Evolutionary conservation across 2,329 filamentous ascomycete species (phyloP), one percentile per base, ranked within the genome.

Genomic region (Exophiala dermatitidis): DNA sequence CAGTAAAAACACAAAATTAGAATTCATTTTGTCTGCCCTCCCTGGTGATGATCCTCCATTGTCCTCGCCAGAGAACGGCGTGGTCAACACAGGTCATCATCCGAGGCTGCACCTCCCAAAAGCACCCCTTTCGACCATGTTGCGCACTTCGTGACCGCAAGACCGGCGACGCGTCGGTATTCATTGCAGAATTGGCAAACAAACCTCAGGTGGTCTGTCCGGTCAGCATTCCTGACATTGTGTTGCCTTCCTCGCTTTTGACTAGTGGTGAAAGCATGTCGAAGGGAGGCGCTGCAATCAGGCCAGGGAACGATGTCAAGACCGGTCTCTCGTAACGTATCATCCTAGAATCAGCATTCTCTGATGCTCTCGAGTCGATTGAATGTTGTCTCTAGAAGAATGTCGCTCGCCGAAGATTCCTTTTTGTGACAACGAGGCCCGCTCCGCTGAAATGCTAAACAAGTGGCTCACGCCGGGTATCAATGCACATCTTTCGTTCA

Each of bases 381-480:
- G 51, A 60, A 57, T 46, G 36, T 45, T 52, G 37, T 37, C 40
- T 54, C 52, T 51, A 52, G 52, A 41, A 44, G 52, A 7, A 34
- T 6, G 32, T 53, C 37, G 19, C 50, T 49, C 47, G 48, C 50
- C 42, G 31, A 44, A 56, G 41, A 56, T 50, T 41, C 38, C 19
- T 50, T 43, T 37, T 41, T 43, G 36, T 50, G 53, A 57, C 38
- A 50, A 52, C 45, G 49, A 38, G 49, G 46, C 54, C 50, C 53
- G 50, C 56, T 56, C 54, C 50, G 48, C 54, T 55, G 54, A 60
- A 57, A 60, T 60, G 58, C 58, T 58, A 53, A 56, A 59, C 57
- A 59, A 53, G 57, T 56, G 53, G 57, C 52, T 55, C 54, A 34
- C 57, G 52, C 55, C 54, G 60, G 60, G 60, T 62, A 62, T 62